Evolutionary conservation across 768 basidiomycete species (phyloP), one percentile per base, ranked within the genome.

Genomic region (Hypsizygus marmoreus): DNA sequence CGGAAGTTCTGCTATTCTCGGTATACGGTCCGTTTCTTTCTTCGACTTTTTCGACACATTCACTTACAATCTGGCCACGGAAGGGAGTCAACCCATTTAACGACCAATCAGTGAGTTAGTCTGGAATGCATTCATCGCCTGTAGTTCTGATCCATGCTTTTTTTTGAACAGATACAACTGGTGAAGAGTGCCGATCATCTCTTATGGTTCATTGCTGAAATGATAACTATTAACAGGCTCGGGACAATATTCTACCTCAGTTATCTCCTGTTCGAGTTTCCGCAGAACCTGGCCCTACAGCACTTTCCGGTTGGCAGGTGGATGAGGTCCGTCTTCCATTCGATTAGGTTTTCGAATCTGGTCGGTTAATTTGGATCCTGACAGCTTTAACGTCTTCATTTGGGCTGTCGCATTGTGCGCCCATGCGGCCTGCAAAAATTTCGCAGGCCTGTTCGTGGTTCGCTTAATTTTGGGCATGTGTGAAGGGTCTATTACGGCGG

Each of bases 251-350:
- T 87, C 60, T 88, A 88, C 54, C 59, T 88, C 37, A 79, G 81
- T 56, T 88, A 87, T 55, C 74, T 88, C 9, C 54, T 71, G 7
- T 88, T 89, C 51, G 84, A 87, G 56, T 86, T 84, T 52, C 87
- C 86, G 0, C 87, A 87, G 59, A 88, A 87, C 55, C 63, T 87
- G 8, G 82, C 79, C 0, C 68, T 89, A 4, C 86, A 88, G 52
- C 74, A 77, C 12, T 87, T 86, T 55, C 86, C 86, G 0, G 86
- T 89, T 7, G 86, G 82, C 7, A 86, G 78, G 74, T 89, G 86
- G 86, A 86, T 89, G 81, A 87, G 85, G 86, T 78, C 47, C 22
- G 69, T 45, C 10, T 23, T n/a, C 17, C 5, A 23, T 38, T 22
- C 9, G n/a, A n/a, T n/a, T 17, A n/a, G 14, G 20, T 40, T 16